Evolutionary conservation across 1,284 basidiomycete species (phyloP), one percentile per base, ranked within the genome.

Genomic region (Tilletia indica): DNA sequence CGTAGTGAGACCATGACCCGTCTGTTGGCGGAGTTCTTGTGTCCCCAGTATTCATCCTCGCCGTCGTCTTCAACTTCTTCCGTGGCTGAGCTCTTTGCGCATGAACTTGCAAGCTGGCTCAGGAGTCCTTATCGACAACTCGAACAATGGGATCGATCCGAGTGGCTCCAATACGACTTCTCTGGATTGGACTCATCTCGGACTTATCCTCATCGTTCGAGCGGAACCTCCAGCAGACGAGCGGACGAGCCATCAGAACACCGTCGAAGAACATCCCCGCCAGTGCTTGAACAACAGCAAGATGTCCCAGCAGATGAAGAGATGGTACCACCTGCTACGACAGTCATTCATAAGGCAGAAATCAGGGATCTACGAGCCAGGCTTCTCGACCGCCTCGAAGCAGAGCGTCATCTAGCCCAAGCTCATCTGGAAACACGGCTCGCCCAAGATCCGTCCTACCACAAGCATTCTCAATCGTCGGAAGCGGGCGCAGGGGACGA

Each of bases 91-190:
- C 61, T 64, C 34, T 64, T 64, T 36, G 61, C 61, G 3, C 61
- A 64, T 34, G 61, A 64, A 38, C 61, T 64, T 14, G 36, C 14
- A 3, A 64, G 36, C 36, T 64, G 61, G 61, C 34, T 64, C 6
- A 25, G 61, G 34, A 64, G 61, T 64, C 61, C 61, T 14, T 64
- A 64, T 42, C 34, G 38, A n/a, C 61, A 38, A n/a, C 36, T 64
- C 3, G 61, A 64, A 34, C 31, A 64, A 4, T 64, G 61, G 61
- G 61, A 64, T 39, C 61, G 61, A 21, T 64, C 61, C 16, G 61
- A 64, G 36, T 64, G 16, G 31, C 38, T 64, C 5, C 61, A 64
- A 21, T 64, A 64, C 36, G 61, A 64, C 61, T 64, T 64, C 36
- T 34, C 36, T 0, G 61, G 61, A 14, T 39, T 38, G 34, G 31